Evolutionary conservation across 768 basidiomycete species (phyloP).

Genomic region (Botryobasidium botryosum): DNA sequence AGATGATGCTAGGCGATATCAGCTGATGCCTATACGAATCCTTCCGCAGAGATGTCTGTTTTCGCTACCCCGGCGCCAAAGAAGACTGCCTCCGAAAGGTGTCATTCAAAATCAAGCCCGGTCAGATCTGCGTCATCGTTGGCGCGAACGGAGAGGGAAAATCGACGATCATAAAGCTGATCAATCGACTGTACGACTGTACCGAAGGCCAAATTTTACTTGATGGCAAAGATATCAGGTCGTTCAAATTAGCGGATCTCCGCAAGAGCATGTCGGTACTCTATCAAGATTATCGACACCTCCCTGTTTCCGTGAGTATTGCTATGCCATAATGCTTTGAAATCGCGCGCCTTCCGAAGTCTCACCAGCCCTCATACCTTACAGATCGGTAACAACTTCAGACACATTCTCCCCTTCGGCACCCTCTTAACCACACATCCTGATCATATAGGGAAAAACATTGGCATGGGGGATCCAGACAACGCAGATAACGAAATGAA

Average conservation of each 20-base stretch:
- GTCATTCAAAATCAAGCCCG: constrained; percentile 26
- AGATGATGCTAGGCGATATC: neutral
- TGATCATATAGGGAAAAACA: constrained; percentile 23
- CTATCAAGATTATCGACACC: constrained; percentile 25
- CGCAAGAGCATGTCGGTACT: constrained; percentile 27
- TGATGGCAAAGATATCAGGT: constrained; percentile 23
- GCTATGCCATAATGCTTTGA: no score
- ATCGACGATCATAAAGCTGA: constrained; percentile 21
- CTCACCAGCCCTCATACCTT: neutral
- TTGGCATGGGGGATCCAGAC: constrained; percentile 22
- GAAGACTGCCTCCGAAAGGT: constrained; percentile 22
- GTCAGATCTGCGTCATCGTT: constrained; percentile 38
- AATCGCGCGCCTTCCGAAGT: no score
- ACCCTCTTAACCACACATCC: neutral
- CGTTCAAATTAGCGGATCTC: constrained; percentile 21
- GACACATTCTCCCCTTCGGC: neutral
- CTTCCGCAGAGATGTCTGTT: constrained; percentile 31
- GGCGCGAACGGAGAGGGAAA: constrained; percentile 35
- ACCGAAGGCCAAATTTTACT: constrained; percentile 22
- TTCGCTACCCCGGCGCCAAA: constrained; percentile 30
- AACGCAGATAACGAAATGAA: constrained; percentile 8
- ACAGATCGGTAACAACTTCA: neutral
- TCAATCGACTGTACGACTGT: constrained; percentile 15
- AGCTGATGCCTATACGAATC: neutral
- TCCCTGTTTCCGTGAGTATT: constrained; percentile 19